Evolutionary conservation across 2,329 filamentous ascomycete genomes (phyloP), one percentile per base, ranked within the genome.

Genomic region (Didymella keratinophila): DNA sequence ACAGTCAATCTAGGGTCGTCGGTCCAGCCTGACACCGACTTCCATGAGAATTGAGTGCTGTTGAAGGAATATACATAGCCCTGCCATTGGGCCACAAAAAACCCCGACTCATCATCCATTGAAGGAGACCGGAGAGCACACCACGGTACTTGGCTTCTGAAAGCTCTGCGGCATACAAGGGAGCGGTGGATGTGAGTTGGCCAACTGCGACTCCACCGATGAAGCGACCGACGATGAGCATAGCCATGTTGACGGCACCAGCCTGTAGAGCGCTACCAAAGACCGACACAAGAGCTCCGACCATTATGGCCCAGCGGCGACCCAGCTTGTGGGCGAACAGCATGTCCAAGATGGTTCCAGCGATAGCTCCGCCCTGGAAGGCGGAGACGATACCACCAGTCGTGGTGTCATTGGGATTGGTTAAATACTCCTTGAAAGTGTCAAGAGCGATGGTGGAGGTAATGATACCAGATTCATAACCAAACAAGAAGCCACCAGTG

Each of bases 81-180:
- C 7, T 78, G 47, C 77, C 76, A 79, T 48, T 78, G 73, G 3
- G 76, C 76, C 14, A 75, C 65, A 4, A 77, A 61, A 74, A 78
- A 3, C 76, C 76, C 71, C 74, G 77, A n/a, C 65, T 71, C 41
- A 78, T 54, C 67, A 76, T 74, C 73, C 72, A 78, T 67, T 65
- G 65, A 69, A 90, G 85, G 65, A 89, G 86, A 4, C 88, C 76
- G 8, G 82, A 83, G n/a, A 89, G 83, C 3, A 88, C 80, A 20
- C 85, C 76, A 42, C 76, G 71, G 42, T 68, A 66, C 12, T 67
- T 66, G 0, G 75, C 64, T 54, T 71, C 68, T 4, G 73, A 71
- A 25, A 78, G 70, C 61, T 78, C 75, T 46, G 56, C 62, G 16
- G 62, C 62, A 39, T 67, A 69, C 56, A 67, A 59, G 11, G 65